Evolutionary conservation across 495 filamentous ascomycete species (phyloP).

Genomic region (Aspergillus saccharolyticus): DNA sequence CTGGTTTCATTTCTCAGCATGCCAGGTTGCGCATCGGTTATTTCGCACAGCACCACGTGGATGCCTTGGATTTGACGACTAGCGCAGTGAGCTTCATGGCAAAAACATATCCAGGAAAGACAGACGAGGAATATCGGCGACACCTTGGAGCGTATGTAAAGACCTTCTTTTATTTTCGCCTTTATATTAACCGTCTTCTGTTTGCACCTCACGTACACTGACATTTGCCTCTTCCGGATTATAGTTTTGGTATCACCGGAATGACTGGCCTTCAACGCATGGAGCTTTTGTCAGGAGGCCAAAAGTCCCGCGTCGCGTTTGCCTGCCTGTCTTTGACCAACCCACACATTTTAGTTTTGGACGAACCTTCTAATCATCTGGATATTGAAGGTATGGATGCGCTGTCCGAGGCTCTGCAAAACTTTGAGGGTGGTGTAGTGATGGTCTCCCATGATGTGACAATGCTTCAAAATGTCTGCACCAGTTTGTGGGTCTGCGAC

Average conservation of each 20-base stretch:
- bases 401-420: constrained; percentile 70
- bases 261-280: constrained; percentile 97
- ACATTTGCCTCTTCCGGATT: constrained; percentile 1
- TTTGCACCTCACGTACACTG: background rate
- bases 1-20: constrained; percentile 80
- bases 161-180: background rate
- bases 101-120: constrained; percentile 80
- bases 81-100: constrained; percentile 94
- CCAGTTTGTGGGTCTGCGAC: constrained; percentile 94
- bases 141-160: constrained; percentile 73
- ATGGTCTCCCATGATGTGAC: constrained; percentile 99
- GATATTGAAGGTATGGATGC: constrained; percentile 99
- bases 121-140: constrained; percentile 94
- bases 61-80: constrained; percentile 84
- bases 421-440: constrained; percentile 89
- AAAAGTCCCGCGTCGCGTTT: constrained; percentile 97
- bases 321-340: constrained; percentile 87
- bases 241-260: constrained; percentile 88
- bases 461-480: constrained; percentile 95
- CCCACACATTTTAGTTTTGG: constrained; percentile 94
- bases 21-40: constrained; percentile 86
- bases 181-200: background rate
- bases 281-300: constrained; percentile 89
- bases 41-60: constrained; percentile 98
- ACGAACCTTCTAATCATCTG: constrained; percentile 97